Base-by-base conservation (phyloP, 208 protist genomes). In the Crithidia fasciculata region DNA sequence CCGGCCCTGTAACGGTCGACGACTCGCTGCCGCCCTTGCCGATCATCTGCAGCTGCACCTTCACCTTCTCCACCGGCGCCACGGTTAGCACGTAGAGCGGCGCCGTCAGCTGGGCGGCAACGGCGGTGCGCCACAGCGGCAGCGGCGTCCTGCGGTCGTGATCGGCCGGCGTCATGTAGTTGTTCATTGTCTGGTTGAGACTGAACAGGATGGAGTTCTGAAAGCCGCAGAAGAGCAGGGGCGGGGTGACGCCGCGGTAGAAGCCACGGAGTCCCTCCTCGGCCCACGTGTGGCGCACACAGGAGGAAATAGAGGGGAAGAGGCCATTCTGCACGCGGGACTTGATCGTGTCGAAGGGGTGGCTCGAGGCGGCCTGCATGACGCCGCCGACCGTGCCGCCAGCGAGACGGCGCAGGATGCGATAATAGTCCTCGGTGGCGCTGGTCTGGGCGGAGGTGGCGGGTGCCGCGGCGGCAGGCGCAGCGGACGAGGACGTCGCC, bases 301-400 rank as follows among this genome's bases (percentile, higher is more conserved):
- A 91, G 44, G 72, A 80, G 5, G 71, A 69, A 41, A 88, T 76
- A 55, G 66, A 83, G 2, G 85, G 84, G 59, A 84, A 89, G 53
- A 91, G 57, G 37, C 89, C 86, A 58, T 82, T 78, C 67, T 94
- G 89, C 49, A 94, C 73, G 10, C 86, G 85, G 19, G 82, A 83
- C 67, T 94, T 94, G 57, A 94, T 78, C 9, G 86, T 91, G 55
- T 94, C 89, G 53, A 94, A 83, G 4, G 89, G 89, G 72, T 94
- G 84, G 59, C 83, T 88, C n/a, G 66, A 76, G 45, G 71, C 69
- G 3, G 89, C 89, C 81, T 90, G 89, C 73, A 91, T 60, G 39
- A 91, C 74, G 6, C 89, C 89, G 37, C 86, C 84, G 2, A 90
- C 61, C 28, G 86, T 88, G 55, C 89, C 89, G 2, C 86, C 89